Conservation (phyloP, 805 yeast genomes). For the Schizosaccharomyces cryophilus region DNA sequence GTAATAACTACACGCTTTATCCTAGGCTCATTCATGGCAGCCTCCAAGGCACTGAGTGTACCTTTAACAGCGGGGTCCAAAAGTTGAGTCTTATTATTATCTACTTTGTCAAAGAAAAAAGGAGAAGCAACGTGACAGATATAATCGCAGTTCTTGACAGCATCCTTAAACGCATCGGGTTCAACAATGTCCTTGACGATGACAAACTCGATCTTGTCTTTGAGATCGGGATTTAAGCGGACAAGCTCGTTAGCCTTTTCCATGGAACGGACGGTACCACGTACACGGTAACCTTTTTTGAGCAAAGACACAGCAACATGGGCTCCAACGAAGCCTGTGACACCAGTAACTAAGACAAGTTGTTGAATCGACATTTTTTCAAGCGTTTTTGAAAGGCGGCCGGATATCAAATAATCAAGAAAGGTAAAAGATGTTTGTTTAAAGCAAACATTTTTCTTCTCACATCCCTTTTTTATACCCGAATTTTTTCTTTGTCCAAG, state of each 20-base stretch:
- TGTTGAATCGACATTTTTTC: neutral
- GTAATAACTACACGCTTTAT: constrained; percentile 24
- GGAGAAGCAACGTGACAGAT: constrained; percentile 22
- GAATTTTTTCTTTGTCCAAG: too few relatives aligned
- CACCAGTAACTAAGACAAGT: constrained; percentile 23
- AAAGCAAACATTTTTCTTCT: too few relatives aligned
- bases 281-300: constrained; percentile 19
- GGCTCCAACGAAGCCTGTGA: constrained; percentile 28
- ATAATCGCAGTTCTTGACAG: constrained; percentile 16
- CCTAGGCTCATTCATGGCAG: constrained; percentile 18
- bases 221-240: constrained; percentile 10
- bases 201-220: constrained; percentile 11
- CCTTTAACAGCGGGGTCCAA: constrained; percentile 26
- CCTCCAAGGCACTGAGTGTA: constrained; percentile 21
- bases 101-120: constrained; percentile 11
- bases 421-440: too few relatives aligned
- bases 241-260: constrained; percentile 18
- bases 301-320: constrained; percentile 21
- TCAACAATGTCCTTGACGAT: constrained; percentile 14
- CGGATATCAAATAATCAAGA: too few relatives aligned
- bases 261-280: constrained; percentile 24
- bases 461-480: too few relatives aligned
- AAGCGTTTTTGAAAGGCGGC: too few relatives aligned
- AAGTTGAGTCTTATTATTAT: constrained; percentile 21
- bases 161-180: constrained; percentile 25